phyloP scores from a whole-genome alignment of 192 early-diverging fungal genomes.

The Radiomyces spectabilis region DNA sequence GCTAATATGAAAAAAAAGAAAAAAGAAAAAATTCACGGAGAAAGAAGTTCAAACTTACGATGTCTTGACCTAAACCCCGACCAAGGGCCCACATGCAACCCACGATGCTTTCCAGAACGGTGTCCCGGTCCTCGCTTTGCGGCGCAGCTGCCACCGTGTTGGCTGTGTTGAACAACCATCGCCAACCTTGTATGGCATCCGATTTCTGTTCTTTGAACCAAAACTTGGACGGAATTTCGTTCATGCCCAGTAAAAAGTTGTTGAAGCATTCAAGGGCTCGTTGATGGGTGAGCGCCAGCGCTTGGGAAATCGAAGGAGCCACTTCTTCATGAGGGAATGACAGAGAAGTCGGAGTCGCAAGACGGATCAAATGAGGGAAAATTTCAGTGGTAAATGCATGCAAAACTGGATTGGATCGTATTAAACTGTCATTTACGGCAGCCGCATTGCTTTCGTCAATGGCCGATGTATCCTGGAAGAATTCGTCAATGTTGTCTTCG shows the following conservation, averaged over 20 bases:
- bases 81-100: conserved; percentile 74
- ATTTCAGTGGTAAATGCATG: conserved; percentile 39
- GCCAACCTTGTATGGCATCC: conserved; percentile 48
- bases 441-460: conserved; percentile 30
- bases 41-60: conserved; percentile 38
- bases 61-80: conserved; percentile 51
- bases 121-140: conserved; percentile 32
- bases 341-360: conserved; percentile 38
- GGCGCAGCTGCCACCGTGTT: conserved; percentile 40
- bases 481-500: conserved; percentile 34
- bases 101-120: conserved; percentile 56
- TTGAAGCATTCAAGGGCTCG: conserved; percentile 67
- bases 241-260: conserved; percentile 70
- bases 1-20: no score
- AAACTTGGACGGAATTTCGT: conserved; percentile 50
- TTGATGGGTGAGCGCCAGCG: conserved; percentile 51
- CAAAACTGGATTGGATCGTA: conserved; percentile 33
- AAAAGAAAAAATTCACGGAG: background rate
- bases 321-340: conserved; percentile 39
- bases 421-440: conserved; percentile 13
- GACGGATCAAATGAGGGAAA: conserved; percentile 36
- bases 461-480: conserved; percentile 16
- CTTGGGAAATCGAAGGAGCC: conserved; percentile 33
- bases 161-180: conserved; percentile 50
- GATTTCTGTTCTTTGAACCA: conserved; percentile 52